phyloP scores from a whole-genome alignment of 2,329 filamentous ascomycete species.

The Fusarium temperatum region DNA sequence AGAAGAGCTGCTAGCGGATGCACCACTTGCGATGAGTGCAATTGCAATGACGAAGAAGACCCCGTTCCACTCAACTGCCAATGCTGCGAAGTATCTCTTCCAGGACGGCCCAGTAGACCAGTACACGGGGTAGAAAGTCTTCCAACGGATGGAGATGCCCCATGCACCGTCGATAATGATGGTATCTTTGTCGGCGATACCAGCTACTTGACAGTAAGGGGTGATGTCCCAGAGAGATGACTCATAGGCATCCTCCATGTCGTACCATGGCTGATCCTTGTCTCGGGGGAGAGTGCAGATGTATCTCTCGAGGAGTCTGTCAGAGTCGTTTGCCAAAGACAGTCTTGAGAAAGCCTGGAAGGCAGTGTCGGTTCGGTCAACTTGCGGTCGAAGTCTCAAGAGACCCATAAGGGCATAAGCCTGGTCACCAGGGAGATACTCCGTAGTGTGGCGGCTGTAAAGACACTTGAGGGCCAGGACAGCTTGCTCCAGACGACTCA shows the following conservation, averaged over 20 bases:
- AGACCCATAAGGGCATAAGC: conserved; percentile 51
- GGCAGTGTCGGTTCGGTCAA: conserved; percentile 45
- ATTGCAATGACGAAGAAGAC: conserved; percentile 34
- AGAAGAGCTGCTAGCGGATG: neutral
- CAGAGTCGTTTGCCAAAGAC: conserved; percentile 49
- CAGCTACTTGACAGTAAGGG: conserved; percentile 46
- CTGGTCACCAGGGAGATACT: conserved; percentile 44
- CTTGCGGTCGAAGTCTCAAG: conserved; percentile 44
- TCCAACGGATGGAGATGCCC: conserved; percentile 47
- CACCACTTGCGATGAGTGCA: conserved; percentile 28
- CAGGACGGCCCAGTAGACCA: conserved; percentile 40
- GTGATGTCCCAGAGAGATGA: conserved; percentile 48
- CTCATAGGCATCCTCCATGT: conserved; percentile 47
- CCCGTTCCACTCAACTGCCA: conserved; percentile 36
- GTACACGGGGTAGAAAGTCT: conserved; percentile 42
- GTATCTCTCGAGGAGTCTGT: conserved; percentile 47
- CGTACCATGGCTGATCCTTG: conserved; percentile 40
- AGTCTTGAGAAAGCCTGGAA: conserved; percentile 51
- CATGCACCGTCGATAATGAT: conserved; percentile 47
- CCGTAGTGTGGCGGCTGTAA: conserved; percentile 38
- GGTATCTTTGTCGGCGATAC: conserved; percentile 46
- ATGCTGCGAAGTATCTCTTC: conserved; percentile 30
- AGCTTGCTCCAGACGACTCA: conserved; percentile 47
- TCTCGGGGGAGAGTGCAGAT: conserved; percentile 43
- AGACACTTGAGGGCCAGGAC: conserved; percentile 45